Evolutionary conservation across 306 rosid species (phyloP).

Genomic region (Dalbergia oliveri): DNA sequence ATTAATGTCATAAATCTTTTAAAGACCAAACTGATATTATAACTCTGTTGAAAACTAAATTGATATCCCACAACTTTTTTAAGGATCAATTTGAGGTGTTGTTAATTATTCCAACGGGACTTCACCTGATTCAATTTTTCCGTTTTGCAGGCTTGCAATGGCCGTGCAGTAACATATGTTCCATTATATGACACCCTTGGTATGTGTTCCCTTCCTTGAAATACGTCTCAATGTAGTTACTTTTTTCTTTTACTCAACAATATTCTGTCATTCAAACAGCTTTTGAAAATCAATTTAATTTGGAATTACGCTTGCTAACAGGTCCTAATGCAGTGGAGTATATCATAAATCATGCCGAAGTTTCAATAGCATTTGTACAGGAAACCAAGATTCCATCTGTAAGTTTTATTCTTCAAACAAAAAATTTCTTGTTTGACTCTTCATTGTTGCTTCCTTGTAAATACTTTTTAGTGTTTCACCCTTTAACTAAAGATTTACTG

Average conservation of each 20-base stretch:
- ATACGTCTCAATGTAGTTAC: constrained; percentile 17
- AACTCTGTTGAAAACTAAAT: no score
- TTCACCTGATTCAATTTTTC: constrained; percentile 10
- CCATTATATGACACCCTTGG: constrained; percentile 92
- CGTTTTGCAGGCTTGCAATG: constrained; percentile 77
- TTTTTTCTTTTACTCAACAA: neutral
- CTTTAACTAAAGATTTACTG: no score
- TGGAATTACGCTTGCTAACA: constrained; percentile 52
- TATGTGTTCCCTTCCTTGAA: constrained; percentile 41
- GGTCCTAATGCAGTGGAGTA: constrained; percentile 96
- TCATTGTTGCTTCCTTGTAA: neutral
- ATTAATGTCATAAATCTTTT: no score
- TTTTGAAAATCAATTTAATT: constrained; percentile 28
- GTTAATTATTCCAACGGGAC: constrained; percentile 7
- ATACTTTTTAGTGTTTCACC: no score
- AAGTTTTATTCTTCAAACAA: constrained; percentile 45
- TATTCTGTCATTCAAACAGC: neutral
- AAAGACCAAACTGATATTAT: no score
- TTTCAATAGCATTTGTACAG: constrained; percentile 91
- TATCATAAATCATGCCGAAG: constrained; percentile 90
- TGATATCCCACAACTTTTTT: no score
- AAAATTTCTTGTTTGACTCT: no score
- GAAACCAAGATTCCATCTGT: constrained; percentile 90
- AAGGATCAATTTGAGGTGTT: neutral
- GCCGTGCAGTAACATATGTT: constrained; percentile 77